These are phyloP conservation scores for Apiospora kogelbergensis DNA, from an alignment of 2,329 filamentous ascomycete species.

Conservation along the genomic window DNA sequence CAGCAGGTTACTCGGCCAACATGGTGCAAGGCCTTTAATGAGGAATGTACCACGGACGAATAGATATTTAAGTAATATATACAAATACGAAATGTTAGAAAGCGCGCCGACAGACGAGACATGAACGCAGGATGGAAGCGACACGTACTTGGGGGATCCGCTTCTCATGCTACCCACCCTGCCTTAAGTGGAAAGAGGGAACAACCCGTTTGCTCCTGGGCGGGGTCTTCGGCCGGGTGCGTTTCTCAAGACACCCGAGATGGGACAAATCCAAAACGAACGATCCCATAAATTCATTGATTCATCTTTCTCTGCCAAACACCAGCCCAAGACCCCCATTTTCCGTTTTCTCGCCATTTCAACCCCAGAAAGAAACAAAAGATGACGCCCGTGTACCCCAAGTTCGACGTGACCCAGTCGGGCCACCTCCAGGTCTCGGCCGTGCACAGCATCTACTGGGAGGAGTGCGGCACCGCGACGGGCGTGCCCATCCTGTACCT, in stretches of 20 bases:
- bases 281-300: no score
- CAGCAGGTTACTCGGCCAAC: not conserved
- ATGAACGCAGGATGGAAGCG: no score
- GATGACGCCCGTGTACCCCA: slow-evolving; percentile 26
- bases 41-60: not conserved
- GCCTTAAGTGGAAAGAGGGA: not conserved
- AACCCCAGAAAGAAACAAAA: not conserved
- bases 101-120: no score
- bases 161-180: not conserved
- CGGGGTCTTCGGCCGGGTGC: no score
- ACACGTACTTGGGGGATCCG: not conserved
- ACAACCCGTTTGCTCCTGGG: no score
- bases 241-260: no score
- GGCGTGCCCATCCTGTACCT: slow-evolving; percentile 38
- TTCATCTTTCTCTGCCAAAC: no score
- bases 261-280: no score
- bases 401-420: slow-evolving; percentile 22
- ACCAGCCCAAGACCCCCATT: not conserved
- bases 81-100: not conserved
- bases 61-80: not conserved
- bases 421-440: slow-evolving; percentile 27
- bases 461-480: slow-evolving; percentile 19
- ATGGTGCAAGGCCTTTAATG: not conserved
- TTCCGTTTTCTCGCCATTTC: no score
- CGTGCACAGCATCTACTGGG: slow-evolving; percentile 29